Base-by-base conservation (phyloP, 164 flowering plant genomes). In the Annona squamosa region DNA sequence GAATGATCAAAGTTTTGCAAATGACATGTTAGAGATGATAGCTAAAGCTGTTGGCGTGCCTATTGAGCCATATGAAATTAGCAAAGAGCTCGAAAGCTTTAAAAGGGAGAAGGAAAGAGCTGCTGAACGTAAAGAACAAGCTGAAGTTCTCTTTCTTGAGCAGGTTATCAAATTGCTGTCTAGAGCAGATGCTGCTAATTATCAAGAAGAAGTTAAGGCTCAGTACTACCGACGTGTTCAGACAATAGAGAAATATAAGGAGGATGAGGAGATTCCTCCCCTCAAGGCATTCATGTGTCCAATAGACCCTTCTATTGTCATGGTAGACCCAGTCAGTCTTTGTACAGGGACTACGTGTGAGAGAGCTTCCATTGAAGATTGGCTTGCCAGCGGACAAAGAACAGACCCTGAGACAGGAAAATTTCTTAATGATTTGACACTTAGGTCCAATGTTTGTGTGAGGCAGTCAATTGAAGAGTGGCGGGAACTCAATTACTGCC, bases 321-420 rank as follows among this genome's bases (percentile, higher is more conserved):
- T 90, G 95, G 78, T 80, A 68, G 92, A 90, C 74, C 95, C 95
- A 63, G 91, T 90, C 13, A 89, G 88, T 81, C 87, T 90, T 80
- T 85, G 82, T 77, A 89, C 91, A 9, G 89, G 85, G 44, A 87
- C 95, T 13, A 84, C 92, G 17, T 90, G 86, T 78, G 92, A 88
- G 80, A 85, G 86, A 75, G 81, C 71, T 46, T 87, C 88, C 52
- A 79, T 90, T 57, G 81, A 85, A 77, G 81, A 83, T 57, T 83
- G 88, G 89, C 78, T 90, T 73, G 80, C 77, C 18, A 42, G 75
- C 70, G 91, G 91, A 37, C 67, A 81, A 52, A 81, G 61, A 77
- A 85, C 77, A 16, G 95, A 90, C 78, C 95, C 92, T 1, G 81
- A 76, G 69, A 90, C 90, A 0, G 87, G 87, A 47, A 81, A 82